Percentiles rank a stretch among this genome's conserved stretches.
These are phyloP conservation scores for Oryza australiensis DNA, from an alignment of 176 grass and related monocot species.

Conservation along the genomic window DNA sequence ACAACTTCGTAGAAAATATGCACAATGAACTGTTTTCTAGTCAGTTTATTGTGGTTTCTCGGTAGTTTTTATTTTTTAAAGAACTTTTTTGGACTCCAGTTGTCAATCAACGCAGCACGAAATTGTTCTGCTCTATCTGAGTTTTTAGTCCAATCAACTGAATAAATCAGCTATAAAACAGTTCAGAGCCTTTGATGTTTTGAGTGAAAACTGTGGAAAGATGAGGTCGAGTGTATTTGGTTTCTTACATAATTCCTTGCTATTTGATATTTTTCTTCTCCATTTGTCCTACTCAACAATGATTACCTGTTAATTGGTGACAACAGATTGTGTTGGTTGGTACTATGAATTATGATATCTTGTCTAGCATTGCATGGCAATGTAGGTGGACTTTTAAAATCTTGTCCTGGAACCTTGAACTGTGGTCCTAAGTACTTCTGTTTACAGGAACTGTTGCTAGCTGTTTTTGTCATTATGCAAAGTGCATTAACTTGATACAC, in stretches of 20 bases:
- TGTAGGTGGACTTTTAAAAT: constrained; percentile 3
- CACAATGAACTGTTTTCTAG: background rate
- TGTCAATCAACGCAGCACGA: background rate
- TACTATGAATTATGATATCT: constrained; percentile 14
- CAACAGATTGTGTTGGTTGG: background rate
- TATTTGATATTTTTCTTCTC: background rate
- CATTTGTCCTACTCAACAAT: constrained; percentile 5
- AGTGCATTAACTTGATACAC: background rate
- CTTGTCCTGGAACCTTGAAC: constrained; percentile 6
- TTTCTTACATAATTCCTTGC: background rate
- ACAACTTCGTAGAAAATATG: constrained; percentile 9
- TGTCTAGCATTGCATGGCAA: background rate
- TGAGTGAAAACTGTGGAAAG: background rate
- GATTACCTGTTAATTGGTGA: constrained; percentile 1
- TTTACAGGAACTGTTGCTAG: background rate
- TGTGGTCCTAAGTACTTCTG: background rate
- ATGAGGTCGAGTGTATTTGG: background rate
- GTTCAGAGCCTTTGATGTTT: background rate
- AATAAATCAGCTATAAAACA: constrained; percentile 29
- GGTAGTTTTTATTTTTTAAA: background rate
- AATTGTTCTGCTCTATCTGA: background rate
- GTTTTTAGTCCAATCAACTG: background rate
- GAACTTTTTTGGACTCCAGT: background rate
- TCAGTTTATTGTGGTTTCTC: background rate
- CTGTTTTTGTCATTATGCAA: background rate